Evolutionary conservation across 345 rosid species (phyloP), one percentile per base, ranked within the genome.

Genomic region (rapeseed (Brassica napus)): DNA sequence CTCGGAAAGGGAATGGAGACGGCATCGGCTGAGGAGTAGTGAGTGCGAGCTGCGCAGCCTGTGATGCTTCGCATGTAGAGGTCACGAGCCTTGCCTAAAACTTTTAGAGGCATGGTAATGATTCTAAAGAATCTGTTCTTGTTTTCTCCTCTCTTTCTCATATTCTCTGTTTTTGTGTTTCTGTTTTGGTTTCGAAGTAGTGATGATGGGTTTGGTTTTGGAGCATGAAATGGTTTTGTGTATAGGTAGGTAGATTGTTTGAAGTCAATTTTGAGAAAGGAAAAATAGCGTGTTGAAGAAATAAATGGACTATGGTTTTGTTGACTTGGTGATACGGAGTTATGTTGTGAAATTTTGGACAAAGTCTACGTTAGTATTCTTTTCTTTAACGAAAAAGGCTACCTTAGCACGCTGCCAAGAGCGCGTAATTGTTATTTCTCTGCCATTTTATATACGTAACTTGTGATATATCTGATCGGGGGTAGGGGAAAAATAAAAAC

Each of bases 21-120:
- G 23, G 42, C 14, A 28, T 58, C 65, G 21, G 76, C 31, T 5
- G 82, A 73, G 57, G 83, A 80, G 47, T 82, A 78, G 26, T 84
- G 79, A 15, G 69, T 75, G 0, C 85, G 57, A 58, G 84, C 39
- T 14, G 93, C 85, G 32, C 84, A 87, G 11, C 87, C 75, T 18
- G 83, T 85, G 63, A 92, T 72, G 87, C 91, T 88, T 18, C 82
- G 82, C 6, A 90, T 94, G 75, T 92, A 92, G 9, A 88, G 73
- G 78, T 92, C 97, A 69, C 89, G 82, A 6, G 97, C 97, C 74
- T 83, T 88, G 66, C 85, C 16, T 4, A 90, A 58, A 10, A 79
- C 85, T 74, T 84, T 84, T 0, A 87, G 8, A 3, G 97, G 97
- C 31, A 76, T 44, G 4, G 76, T 57, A n/a, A 88, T 54, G 75